These are phyloP conservation scores for Phyllosticta capitalensis DNA, from an alignment of 2,329 filamentous ascomycete species.

Conservation along the genomic window DNA sequence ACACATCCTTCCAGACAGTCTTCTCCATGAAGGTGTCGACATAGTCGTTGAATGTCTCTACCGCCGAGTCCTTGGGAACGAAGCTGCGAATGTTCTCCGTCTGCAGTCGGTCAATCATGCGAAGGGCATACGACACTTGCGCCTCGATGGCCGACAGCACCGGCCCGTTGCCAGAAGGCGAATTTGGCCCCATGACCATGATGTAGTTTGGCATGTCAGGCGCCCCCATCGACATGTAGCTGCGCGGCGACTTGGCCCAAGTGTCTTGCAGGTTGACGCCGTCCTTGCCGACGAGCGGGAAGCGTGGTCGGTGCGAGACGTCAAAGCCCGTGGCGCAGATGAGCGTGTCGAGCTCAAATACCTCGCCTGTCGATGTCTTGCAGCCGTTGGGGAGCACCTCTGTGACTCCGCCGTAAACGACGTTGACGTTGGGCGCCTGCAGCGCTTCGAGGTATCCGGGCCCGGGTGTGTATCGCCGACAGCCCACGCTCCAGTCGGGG, in stretches of 20 bases:
- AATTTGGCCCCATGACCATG: constrained; percentile 30
- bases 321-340: constrained; percentile 27
- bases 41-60: constrained; percentile 42
- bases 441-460: constrained; percentile 26
- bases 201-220: constrained; percentile 38
- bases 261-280: constrained; percentile 35
- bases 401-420: constrained; percentile 17
- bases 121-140: constrained; percentile 34
- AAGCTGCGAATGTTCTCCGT: constrained; percentile 39
- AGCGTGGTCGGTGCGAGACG: constrained; percentile 19
- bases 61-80: constrained; percentile 36
- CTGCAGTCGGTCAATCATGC: constrained; percentile 41
- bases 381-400: constrained; percentile 21
- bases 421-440: constrained; percentile 21
- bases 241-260: constrained; percentile 32
- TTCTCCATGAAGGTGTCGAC: constrained; percentile 29
- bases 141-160: constrained; percentile 34
- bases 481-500: constrained; percentile 32
- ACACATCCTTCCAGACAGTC: constrained; percentile 26
- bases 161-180: constrained; percentile 33
- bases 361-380: constrained; percentile 18
- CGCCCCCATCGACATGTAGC: constrained; percentile 38
- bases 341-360: constrained; percentile 23
- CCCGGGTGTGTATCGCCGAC: constrained; percentile 23
- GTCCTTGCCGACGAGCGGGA: constrained; percentile 30